These are phyloP conservation scores for Fusarium sp. DNA, from an alignment of 2,329 filamentous ascomycete species.

Conservation along the genomic window DNA sequence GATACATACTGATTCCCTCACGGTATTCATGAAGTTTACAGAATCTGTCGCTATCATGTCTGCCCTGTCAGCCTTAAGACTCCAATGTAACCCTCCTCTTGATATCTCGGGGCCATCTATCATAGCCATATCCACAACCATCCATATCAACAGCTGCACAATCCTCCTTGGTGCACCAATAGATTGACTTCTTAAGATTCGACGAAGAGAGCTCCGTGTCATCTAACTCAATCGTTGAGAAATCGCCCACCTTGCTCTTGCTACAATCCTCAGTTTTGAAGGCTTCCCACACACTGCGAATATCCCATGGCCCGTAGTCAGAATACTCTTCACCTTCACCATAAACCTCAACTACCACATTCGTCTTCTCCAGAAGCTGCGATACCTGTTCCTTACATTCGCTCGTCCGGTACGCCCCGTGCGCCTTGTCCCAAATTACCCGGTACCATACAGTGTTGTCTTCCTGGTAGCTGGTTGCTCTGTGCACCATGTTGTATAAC, in stretches of 20 bases:
- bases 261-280: conserved; percentile 11
- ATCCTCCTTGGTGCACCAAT: conserved; percentile 19
- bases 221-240: neutral
- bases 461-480: conserved; percentile 13
- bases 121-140: conserved; percentile 13
- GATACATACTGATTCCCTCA: neutral
- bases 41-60: neutral
- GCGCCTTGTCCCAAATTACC: conserved; percentile 17
- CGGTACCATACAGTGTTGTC: conserved; percentile 22
- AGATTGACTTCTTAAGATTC: neutral
- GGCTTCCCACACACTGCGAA: conserved; percentile 11
- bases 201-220: neutral
- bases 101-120: conserved; percentile 14
- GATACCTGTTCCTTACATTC: conserved; percentile 6
- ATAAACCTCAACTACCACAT: conserved; percentile 29
- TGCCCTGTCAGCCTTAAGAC: neutral
- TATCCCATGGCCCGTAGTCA: conserved; percentile 22
- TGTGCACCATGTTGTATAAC: conserved; percentile 32
- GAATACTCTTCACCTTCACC: neutral
- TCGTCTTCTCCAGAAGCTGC: conserved; percentile 15
- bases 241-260: neutral
- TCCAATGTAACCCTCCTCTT: conserved; percentile 7
- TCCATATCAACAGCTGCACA: conserved; percentile 19
- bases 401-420: neutral
- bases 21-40: neutral